Evolutionary conservation across 306 rosid species (phyloP).

Genomic region (Psophocarpus tetragonolobus): DNA sequence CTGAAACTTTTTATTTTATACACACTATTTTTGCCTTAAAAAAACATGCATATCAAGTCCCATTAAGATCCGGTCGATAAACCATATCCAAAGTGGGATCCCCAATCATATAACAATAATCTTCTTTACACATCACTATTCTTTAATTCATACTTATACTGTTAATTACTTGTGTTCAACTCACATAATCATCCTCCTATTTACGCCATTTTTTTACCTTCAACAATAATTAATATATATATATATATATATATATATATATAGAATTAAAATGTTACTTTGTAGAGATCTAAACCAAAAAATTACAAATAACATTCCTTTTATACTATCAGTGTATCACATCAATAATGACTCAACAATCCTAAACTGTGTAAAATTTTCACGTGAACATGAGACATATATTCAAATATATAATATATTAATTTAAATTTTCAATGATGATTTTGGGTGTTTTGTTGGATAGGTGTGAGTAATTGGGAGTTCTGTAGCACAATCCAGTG

Average conservation of each 20-base stretch:
- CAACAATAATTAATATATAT: no score
- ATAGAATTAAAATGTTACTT: no score
- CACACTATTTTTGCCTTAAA: background rate
- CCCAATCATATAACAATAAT: background rate
- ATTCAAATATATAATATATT: background rate
- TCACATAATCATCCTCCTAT: background rate
- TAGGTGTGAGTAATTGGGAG: background rate
- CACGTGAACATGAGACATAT: background rate
- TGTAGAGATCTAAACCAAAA: background rate
- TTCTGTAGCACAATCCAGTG: constrained; percentile 1
- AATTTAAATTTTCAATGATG: no score
- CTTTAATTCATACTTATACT: background rate
- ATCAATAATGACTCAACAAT: background rate
- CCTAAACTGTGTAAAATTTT: background rate
- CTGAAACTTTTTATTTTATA: no score
- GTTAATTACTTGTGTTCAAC: background rate
- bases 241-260: no score
- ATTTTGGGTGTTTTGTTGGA: background rate
- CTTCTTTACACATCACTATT: background rate
- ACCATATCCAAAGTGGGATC: background rate
- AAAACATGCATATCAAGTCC: background rate
- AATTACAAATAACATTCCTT: background rate
- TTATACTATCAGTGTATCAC: no score
- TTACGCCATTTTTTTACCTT: no score
- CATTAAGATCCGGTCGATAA: background rate